Base-by-base conservation (phyloP, 1,284 basidiomycete genomes). In the Xerocomus subilludens region DNA sequence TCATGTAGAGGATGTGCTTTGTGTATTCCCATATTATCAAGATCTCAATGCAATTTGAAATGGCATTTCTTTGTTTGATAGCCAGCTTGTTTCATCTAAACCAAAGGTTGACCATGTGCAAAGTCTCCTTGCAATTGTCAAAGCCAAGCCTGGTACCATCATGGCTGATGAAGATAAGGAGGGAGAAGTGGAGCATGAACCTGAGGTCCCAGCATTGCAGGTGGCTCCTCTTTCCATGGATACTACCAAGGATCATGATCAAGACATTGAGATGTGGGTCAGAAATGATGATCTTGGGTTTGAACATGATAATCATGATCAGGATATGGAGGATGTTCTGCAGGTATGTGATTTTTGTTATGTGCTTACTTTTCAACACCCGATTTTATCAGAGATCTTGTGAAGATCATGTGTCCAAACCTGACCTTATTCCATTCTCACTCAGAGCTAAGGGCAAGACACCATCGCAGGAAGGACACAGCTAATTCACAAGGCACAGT, bases 31-130 rank as follows among this genome's bases (percentile, higher is more conserved):
- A 32, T 69, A 77, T 38, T 77, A 75, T 8, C 21, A 62, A 42
- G 71, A 77, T 2, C 74, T 76, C 2, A 18, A 77, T 21, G 6
- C 42, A 0, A 66, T 73, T 42, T 77, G 76, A 72, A n/a, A 68
- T 20, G 47, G 70, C 10, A 76, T 76, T 27, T 69, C 60, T 0
- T 77, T 45, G 1, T 76, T 73, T 25, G 32, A 75, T 27, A 67
- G 64, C 8, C 4, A 70, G 25, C 66, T 70, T 2, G 16, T 76
- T 21, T 75, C 74, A 2, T 76, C 59, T 16, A 70, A 70, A 20
- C 60, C n/a, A 16, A 53, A 53, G 10, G 59, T 42, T 13, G 67
- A 71, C 35, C 69, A 77, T 30, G 55, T 42, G 2, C 23, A 67
- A 38, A 58, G 16, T 27, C 36, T 73, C 6, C 35, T 70, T 25